These are phyloP conservation scores for Globisporangium acanthophoron DNA, from an alignment of 352 stramenopile species.

Conservation along the genomic window DNA sequence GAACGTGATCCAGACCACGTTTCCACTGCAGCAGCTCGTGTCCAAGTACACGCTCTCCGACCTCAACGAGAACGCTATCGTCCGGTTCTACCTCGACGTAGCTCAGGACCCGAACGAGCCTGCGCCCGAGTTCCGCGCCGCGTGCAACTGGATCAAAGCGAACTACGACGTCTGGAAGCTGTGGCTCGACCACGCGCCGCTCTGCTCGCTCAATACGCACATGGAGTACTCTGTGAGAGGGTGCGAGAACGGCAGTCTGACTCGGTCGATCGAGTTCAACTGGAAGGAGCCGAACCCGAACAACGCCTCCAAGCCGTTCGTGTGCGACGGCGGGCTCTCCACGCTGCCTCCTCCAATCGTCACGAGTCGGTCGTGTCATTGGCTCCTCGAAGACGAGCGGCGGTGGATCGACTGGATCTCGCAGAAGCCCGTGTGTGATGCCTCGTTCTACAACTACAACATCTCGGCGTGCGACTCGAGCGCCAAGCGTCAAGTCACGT, in stretches of 20 bases:
- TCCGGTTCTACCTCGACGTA: constrained; percentile 18
- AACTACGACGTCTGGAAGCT: constrained; percentile 47
- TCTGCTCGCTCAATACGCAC: constrained; percentile 21
- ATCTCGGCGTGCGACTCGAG: constrained; percentile 22
- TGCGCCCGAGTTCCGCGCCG: constrained; percentile 28
- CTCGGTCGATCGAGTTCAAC: constrained; percentile 21
- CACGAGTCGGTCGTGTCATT: constrained; percentile 34
- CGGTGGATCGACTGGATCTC: constrained; percentile 33
- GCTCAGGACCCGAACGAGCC: constrained; percentile 8
- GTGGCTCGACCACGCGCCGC: constrained; percentile 32
- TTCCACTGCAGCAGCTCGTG: constrained; percentile 15
- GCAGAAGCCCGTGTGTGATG: constrained; percentile 25
- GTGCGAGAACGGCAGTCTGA: constrained; percentile 15
- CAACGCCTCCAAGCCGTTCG: constrained; percentile 24
- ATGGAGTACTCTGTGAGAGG: constrained; percentile 22
- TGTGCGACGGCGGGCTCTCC: constrained; percentile 34
- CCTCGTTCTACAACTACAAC: constrained; percentile 33
- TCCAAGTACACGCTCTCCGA: constrained; percentile 28
- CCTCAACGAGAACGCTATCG: constrained; percentile 32
- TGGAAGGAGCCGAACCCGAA: constrained; percentile 29
- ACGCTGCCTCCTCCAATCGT: constrained; percentile 19
- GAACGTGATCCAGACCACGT: constrained; percentile 5
- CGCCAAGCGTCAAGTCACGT: constrained; percentile 24
- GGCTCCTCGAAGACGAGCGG: constrained; percentile 21
- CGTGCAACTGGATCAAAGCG: constrained; percentile 41